Evolutionary conservation across 495 filamentous ascomycete species (phyloP), one percentile per base, ranked within the genome.

Genomic region (Talaromyces borbonicus): DNA sequence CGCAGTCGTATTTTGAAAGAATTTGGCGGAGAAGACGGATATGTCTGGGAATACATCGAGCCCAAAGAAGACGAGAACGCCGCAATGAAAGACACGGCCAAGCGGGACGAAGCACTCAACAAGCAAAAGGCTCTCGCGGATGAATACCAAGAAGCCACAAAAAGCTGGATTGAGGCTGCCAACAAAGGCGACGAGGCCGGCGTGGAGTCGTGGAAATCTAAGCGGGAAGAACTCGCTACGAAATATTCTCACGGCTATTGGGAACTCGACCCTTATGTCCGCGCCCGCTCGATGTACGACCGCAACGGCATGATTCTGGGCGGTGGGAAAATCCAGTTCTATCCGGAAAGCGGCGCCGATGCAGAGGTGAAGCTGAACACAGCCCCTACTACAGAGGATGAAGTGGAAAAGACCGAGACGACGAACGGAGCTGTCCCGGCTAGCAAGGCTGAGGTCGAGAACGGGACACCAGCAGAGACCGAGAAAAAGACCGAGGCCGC

Each of bases 21-120:
- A 46, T 73, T 93, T 14, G 89, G 87, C 20, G 89, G 89, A 46
- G 73, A 81, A 12, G 88, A 92, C 42, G 73, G 86, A 47, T 95
- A 82, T 78, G 65, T 70, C 14, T 95, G 90, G 62, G 49, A 69
- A 26, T 95, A 93, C 61, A 67, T 81, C 41, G 87, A 93, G 61
- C 81, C 84, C 2, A 46, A 68, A 1, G 56, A 72, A 0, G 81
- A 74, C 29, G 89, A 95, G 66, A 88, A 92, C 57, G 67, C 71
- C 37, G 53, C 48, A 32, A 82, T 92, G 75, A 74, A 78, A 48
- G 86, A 95, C 49, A 71, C 68, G 0, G 72, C 65, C 26, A 78
- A 78, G 15, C 71, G 75, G 30, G 79, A 83, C 35, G 69, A 67
- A 23, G 55, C 93, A n/a, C 52, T 80, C 5, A 66, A 59, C 19